Percentiles rank a stretch among this genome's conserved stretches.
These are phyloP conservation scores for Ustilago lituana DNA, from an alignment of 1,284 basidiomycete species.

Conservation along the genomic window DNA sequence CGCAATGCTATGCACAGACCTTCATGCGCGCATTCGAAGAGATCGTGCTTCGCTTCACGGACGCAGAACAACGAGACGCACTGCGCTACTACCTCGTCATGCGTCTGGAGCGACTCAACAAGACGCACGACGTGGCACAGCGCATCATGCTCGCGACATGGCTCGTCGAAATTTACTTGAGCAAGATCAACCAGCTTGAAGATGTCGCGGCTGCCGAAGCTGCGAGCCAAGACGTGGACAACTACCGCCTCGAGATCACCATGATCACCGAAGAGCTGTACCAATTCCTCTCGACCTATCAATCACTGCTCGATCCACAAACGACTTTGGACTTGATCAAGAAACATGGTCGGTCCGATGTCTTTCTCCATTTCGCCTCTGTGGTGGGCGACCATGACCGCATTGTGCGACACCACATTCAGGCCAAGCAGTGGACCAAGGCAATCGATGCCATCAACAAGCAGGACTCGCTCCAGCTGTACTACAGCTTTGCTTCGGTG, in stretches of 20 bases:
- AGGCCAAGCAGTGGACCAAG: conserved; percentile 89
- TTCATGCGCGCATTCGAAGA: conserved; percentile 85
- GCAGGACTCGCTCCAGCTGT: conserved; percentile 82
- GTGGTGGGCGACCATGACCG: conserved; percentile 82
- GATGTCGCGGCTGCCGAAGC: conserved; percentile 81
- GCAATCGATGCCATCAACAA: conserved; percentile 85
- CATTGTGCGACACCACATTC: conserved; percentile 90
- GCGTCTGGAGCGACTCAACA: conserved; percentile 82
- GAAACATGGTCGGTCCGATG: conserved; percentile 89
- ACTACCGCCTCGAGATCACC: conserved; percentile 79
- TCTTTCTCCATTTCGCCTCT: conserved; percentile 89
- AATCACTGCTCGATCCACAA: conserved; percentile 83
- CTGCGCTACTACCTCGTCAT: conserved; percentile 89
- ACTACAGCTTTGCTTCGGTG: conserved; percentile 89
- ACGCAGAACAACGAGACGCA: conserved; percentile 89
- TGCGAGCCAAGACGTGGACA: conserved; percentile 84
- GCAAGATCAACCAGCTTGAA: conserved; percentile 94
- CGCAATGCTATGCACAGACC: conserved; percentile 80
- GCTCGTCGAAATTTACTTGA: conserved; percentile 96
- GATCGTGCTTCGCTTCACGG: conserved; percentile 88
- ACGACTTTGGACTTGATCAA: conserved; percentile 92
- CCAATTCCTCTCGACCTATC: conserved; percentile 80
- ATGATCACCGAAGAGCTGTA: conserved; percentile 91
- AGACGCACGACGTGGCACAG: conserved; percentile 81
- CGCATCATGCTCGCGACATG: conserved; percentile 98